These are phyloP conservation scores for Erucastrum elatum DNA, from an alignment of 345 rosid genomes.

Conservation along the genomic window DNA sequence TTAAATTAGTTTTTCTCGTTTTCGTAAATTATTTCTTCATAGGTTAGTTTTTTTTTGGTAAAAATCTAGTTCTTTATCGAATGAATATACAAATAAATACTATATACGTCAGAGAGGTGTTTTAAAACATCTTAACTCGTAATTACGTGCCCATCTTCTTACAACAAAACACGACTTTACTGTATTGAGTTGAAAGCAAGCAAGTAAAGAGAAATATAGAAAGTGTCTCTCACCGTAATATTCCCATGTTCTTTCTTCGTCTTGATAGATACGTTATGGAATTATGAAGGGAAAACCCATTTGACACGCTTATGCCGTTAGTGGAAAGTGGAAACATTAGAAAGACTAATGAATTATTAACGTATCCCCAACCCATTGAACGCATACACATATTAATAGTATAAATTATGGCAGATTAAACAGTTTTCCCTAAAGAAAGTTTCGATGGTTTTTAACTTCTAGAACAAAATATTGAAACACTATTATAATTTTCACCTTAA, in stretches of 20 bases:
- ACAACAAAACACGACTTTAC: not conserved
- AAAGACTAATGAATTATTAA: constrained; percentile 4
- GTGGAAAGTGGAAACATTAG: not conserved
- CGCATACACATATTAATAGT: not conserved
- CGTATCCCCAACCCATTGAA: not conserved
- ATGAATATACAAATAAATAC: not conserved
- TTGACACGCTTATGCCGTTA: not conserved
- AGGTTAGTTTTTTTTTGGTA: not conserved
- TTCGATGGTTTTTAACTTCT: not conserved
- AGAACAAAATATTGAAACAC: not conserved
- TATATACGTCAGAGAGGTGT: not conserved
- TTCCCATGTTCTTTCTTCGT: not conserved
- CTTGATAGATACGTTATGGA: constrained; percentile 2
- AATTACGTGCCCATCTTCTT: not conserved
- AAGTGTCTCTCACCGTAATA: not conserved
- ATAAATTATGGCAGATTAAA: not conserved
- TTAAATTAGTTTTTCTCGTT: not conserved
- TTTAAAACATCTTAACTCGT: not conserved
- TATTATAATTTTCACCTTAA: not conserved
- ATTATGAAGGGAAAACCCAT: not conserved
- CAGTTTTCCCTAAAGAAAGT: not conserved
- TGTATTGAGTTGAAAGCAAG: not conserved
- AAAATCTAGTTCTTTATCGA: not conserved
- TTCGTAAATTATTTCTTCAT: not conserved
- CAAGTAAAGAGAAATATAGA: not conserved